Evolutionary conservation across 116 monocot species (phyloP).

Genomic region (Papilionanthe hybrid): DNA sequence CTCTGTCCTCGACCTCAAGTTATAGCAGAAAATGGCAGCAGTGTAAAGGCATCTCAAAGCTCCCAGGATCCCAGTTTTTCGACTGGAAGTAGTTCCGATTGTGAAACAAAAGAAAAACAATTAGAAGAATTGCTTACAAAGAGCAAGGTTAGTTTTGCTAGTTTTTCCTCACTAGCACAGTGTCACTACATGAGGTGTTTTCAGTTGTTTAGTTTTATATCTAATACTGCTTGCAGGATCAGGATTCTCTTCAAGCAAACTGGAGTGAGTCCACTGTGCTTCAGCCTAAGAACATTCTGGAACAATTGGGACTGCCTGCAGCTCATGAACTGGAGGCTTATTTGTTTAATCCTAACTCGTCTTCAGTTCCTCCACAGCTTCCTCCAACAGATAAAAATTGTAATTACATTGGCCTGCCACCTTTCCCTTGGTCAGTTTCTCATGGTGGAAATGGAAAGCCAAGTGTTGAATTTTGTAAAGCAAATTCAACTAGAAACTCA

Average conservation of each 20-base stretch:
- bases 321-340: slow-evolving; percentile 36
- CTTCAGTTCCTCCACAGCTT: slow-evolving; percentile 10
- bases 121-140: slow-evolving; percentile 26
- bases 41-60: slow-evolving; percentile 17
- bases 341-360: slow-evolving; percentile 18
- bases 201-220: neutral
- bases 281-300: slow-evolving; percentile 50
- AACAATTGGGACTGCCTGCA: slow-evolving; percentile 49
- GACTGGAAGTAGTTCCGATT: slow-evolving; percentile 20
- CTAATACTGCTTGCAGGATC: slow-evolving; percentile 2
- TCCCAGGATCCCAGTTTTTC: slow-evolving; percentile 19
- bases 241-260: slow-evolving; percentile 27
- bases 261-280: slow-evolving; percentile 23
- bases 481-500: slow-evolving; percentile 23
- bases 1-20: slow-evolving; percentile 23
- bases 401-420: slow-evolving; percentile 36
- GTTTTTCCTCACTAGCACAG: neutral
- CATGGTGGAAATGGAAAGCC: slow-evolving; percentile 43
- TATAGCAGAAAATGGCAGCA: slow-evolving; percentile 13
- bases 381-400: slow-evolving; percentile 7
- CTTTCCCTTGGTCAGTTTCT: slow-evolving; percentile 79
- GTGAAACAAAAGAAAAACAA: slow-evolving; percentile 33
- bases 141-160: slow-evolving; percentile 29
- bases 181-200: neutral
- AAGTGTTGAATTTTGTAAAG: slow-evolving; percentile 46